phyloP scores from a whole-genome alignment of 495 filamentous ascomycete genomes.

The Penicillium ucsense region DNA sequence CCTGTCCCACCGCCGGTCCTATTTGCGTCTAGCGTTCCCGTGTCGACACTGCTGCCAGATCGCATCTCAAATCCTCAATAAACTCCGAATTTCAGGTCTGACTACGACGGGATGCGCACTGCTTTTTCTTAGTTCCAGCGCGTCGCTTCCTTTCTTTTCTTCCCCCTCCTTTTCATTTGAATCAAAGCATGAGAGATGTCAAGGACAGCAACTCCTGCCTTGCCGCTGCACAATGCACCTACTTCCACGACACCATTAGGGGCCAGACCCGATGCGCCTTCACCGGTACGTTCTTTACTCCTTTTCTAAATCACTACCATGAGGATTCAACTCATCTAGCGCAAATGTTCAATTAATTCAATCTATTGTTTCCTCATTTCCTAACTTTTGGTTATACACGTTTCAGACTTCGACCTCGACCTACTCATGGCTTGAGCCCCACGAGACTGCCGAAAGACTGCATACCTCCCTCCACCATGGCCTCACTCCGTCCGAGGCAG shows the following conservation, averaged over 20 bases:
- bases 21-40: slow-evolving; percentile 10
- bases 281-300: slow-evolving; percentile 20
- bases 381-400: slow-evolving; percentile 3
- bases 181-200: slow-evolving; percentile 49
- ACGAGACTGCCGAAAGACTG: slow-evolving; percentile 69
- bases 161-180: neutral
- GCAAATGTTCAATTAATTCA: neutral
- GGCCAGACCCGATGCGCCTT: slow-evolving; percentile 20
- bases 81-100: slow-evolving; percentile 1
- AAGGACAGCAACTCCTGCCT: slow-evolving; percentile 47
- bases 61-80: slow-evolving; percentile 16
- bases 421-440: slow-evolving; percentile 54
- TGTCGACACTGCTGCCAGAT: slow-evolving; percentile 23
- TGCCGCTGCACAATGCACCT: slow-evolving; percentile 46
- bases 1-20: slow-evolving; percentile 1
- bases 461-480: slow-evolving; percentile 77
- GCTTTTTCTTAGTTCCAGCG: slow-evolving; percentile 12
- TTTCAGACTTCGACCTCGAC: slow-evolving; percentile 47
- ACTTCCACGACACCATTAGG: slow-evolving; percentile 28
- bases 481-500: slow-evolving; percentile 69
- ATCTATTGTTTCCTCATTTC: neutral
- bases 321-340: neutral
- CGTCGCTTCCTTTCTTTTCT: slow-evolving; percentile 4
- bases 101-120: slow-evolving; percentile 26
- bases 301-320: neutral